Evolutionary conservation across 2,329 filamentous ascomycete species (phyloP).

Genomic region (Pestalotiopsis sp.): DNA sequence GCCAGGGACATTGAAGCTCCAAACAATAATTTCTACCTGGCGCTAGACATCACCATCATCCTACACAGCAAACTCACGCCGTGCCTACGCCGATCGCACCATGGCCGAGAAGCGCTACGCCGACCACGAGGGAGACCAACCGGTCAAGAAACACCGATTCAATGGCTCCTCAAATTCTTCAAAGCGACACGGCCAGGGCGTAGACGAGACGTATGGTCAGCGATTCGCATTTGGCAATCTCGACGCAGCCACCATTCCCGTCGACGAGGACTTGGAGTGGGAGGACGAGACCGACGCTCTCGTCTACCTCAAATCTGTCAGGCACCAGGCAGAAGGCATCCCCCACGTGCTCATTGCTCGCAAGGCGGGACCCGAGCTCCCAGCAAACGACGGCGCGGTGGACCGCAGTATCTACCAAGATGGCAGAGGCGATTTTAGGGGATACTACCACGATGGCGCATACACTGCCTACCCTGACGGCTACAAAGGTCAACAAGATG

Average conservation of each 20-base stretch:
- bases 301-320: constrained; percentile 61
- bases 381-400: constrained; percentile 31
- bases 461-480: constrained; percentile 66
- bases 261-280: constrained; percentile 53
- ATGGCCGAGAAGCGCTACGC: constrained; percentile 30
- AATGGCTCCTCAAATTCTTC: constrained; percentile 15
- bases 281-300: constrained; percentile 59
- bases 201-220: constrained; percentile 59
- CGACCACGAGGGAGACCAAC: constrained; percentile 20
- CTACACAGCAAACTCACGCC: neutral
- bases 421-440: constrained; percentile 56
- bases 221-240: constrained; percentile 61
- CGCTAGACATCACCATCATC: neutral
- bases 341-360: constrained; percentile 72
- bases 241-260: constrained; percentile 38
- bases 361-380: constrained; percentile 54
- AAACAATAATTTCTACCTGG: neutral
- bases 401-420: constrained; percentile 51
- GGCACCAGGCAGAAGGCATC: constrained; percentile 73
- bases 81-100: neutral
- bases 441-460: constrained; percentile 77
- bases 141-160: constrained; percentile 23
- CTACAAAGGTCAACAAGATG: constrained; percentile 29
- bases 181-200: constrained; percentile 15
- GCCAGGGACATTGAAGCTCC: neutral